Base-by-base conservation (phyloP, 2,329 filamentous ascomycete species). In the Pyricularia pennisetigena region DNA sequence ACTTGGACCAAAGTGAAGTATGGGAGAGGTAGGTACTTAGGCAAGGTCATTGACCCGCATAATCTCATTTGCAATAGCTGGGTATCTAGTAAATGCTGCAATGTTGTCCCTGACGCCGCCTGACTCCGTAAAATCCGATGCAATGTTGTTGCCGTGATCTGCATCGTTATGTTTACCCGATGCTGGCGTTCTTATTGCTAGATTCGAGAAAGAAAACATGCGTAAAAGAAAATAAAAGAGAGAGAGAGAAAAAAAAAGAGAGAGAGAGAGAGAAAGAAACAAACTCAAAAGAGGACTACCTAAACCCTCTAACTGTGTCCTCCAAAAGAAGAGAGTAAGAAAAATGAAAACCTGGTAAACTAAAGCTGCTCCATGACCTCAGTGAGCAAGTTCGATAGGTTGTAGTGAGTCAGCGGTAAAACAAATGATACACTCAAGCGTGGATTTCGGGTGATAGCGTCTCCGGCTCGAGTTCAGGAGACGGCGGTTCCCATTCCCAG, bases 401-500 rank as follows among this genome's bases (percentile, higher is more conserved):
- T 64, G 26, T 32, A n/a, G 57, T 24, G 12, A 26, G 14, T 26
- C 57, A 26, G n/a, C 23, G 4, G 57, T 26, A 14, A 24, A 26
- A 61, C 41, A 1, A n/a, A 49, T 49, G 2, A 20, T 49, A 49
- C n/a, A 61, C 62, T 77, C 72, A 82, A 69, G 77, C 82, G 77
- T 86, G 84, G 74, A 82, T 78, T 71, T 80, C 82, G 71, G 79
- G 77, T 75, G 83, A 78, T 72, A 86, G 78, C 9, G 71, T 71
- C 35, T 82, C 73, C 29, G 75, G 74, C 70, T 78, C 76, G 69
- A 79, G 71, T 29, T 71, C 73, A 63, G 77, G 76, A 68, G 78
- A 80, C 59, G 82, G 81, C 7, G 57, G 57, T 75, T 87, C 85
- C 84, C 87, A 92, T 76, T 93, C 89, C 91, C 91, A 94, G 67